Conservation (phyloP, 192 early-diverging fungal species). For the Glomus cerebriforme region DNA sequence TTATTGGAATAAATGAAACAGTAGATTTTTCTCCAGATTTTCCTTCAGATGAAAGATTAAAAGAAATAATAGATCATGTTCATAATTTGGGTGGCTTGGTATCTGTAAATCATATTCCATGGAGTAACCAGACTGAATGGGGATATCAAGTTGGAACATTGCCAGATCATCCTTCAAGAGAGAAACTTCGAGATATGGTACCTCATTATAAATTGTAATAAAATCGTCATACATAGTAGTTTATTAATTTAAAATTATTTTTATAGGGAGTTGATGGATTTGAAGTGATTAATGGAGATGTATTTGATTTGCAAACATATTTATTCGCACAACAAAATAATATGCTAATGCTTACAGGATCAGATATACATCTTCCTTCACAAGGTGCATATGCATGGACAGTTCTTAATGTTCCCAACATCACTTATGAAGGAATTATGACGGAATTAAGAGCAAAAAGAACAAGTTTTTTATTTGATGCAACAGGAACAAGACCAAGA, state of each 20-base stretch:
- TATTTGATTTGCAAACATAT: conserved; percentile 60
- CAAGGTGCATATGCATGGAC: conserved; percentile 65
- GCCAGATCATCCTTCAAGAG: conserved; percentile 61
- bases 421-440: conserved; percentile 54
- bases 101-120: conserved; percentile 78
- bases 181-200: conserved; percentile 54
- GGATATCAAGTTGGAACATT: conserved; percentile 58
- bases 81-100: conserved; percentile 71
- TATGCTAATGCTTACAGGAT: conserved; percentile 62
- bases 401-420: conserved; percentile 47
- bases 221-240: no score
- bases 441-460: conserved; percentile 56
- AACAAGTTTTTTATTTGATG: conserved; percentile 67
- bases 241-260: neutral
- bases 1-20: conserved; percentile 58
- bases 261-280: conserved; percentile 67
- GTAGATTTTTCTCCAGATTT: conserved; percentile 45
- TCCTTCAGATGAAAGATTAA: conserved; percentile 64
- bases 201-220: no score
- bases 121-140: conserved; percentile 66
- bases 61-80: conserved; percentile 54
- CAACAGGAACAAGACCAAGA: conserved; percentile 58
- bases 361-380: conserved; percentile 67
- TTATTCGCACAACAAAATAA: conserved; percentile 48
- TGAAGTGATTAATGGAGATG: conserved; percentile 64